A percentile compares a stretch with the other conserved stretches of the same genome.
phyloP scores from a whole-genome alignment of 2,329 filamentous ascomycete genomes.

The Septoria linicola region DNA sequence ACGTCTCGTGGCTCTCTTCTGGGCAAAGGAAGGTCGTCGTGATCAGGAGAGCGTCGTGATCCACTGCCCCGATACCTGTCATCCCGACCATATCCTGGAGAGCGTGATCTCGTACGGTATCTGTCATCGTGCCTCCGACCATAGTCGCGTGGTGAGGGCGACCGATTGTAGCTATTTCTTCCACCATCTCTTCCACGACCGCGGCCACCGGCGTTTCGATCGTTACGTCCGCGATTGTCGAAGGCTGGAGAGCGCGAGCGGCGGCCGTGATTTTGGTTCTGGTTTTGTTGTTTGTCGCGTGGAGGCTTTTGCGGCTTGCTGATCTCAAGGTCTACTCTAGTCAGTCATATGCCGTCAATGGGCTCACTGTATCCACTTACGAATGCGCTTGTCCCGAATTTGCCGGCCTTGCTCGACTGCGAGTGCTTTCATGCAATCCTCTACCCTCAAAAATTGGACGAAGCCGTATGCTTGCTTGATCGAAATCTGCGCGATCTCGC shows the following conservation, averaged over 20 bases:
- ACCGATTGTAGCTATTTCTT: constrained; percentile 36
- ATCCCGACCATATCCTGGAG: constrained; percentile 43
- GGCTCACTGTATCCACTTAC: constrained; percentile 55
- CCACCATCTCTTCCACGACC: constrained; percentile 54
- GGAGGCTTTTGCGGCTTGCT: constrained; percentile 71
- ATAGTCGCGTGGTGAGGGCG: constrained; percentile 47
- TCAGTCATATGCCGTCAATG: constrained; percentile 40
- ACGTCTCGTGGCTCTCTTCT: constrained; percentile 71
- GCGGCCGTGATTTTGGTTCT: constrained; percentile 27
- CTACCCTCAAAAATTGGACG: constrained; percentile 81
- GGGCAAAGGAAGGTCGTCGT: constrained; percentile 68
- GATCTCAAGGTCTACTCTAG: constrained; percentile 72
- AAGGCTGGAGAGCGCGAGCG: constrained; percentile 66
- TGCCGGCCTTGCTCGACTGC: constrained; percentile 75
- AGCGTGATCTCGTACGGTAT: constrained; percentile 40
- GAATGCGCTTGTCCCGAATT: constrained; percentile 87
- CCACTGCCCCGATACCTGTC: constrained; percentile 46
- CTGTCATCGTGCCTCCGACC: constrained; percentile 37
- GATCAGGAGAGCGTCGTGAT: constrained; percentile 64
- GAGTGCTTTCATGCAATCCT: constrained; percentile 73
- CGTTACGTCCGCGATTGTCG: constrained; percentile 46
- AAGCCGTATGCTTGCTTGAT: constrained; percentile 97
- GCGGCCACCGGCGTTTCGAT: constrained; percentile 42
- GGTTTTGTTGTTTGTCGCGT: constrained; percentile 34
- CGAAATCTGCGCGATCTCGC: constrained; percentile 87